Evolutionary conservation across 2,329 filamentous ascomycete species (phyloP).

Genomic region (Triangularia setosa): DNA sequence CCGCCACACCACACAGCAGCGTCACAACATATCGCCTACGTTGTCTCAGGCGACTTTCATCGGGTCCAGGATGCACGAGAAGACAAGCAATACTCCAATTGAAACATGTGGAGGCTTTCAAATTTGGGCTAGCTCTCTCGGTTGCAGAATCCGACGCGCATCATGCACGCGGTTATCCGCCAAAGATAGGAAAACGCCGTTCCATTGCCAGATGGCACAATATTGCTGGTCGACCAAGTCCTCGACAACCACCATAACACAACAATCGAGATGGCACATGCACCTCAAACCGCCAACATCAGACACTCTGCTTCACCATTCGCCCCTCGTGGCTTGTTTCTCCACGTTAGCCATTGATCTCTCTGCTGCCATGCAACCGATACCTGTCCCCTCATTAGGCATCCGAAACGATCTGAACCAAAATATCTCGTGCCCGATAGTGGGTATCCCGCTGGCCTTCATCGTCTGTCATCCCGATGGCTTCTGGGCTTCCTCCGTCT

Average conservation of each 20-base stretch:
- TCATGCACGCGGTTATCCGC: conserved; percentile 30
- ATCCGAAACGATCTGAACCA: conserved; percentile 17
- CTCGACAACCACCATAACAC: conserved; percentile 24
- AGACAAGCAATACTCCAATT: conserved; percentile 27
- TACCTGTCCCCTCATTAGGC: conserved; percentile 14
- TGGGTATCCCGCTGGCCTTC: conserved; percentile 22
- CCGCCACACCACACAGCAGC: background rate
- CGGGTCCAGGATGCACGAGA: conserved; percentile 12
- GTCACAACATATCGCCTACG: conserved; percentile 4
- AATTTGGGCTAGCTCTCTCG: conserved; percentile 31
- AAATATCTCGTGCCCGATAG: conserved; percentile 4
- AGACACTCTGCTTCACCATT: conserved; percentile 19
- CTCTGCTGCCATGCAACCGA: conserved; percentile 11
- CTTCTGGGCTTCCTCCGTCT: conserved; percentile 35
- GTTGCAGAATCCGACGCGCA: conserved; percentile 33
- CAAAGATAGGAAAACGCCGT: conserved; percentile 28
- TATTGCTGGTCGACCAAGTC: conserved; percentile 39
- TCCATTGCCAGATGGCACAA: conserved; percentile 47
- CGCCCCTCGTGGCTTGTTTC: conserved; percentile 16
- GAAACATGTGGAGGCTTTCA: conserved; percentile 21
- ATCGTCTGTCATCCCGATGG: conserved; percentile 27
- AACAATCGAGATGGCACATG: conserved; percentile 21
- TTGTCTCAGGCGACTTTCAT: conserved; percentile 5
- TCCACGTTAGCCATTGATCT: conserved; percentile 3
- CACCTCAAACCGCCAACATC: conserved; percentile 19